A percentile compares a stretch with the other conserved stretches of the same genome.
phyloP scores from a whole-genome alignment of 768 basidiomycete genomes.

The Hericium rajendrae region DNA sequence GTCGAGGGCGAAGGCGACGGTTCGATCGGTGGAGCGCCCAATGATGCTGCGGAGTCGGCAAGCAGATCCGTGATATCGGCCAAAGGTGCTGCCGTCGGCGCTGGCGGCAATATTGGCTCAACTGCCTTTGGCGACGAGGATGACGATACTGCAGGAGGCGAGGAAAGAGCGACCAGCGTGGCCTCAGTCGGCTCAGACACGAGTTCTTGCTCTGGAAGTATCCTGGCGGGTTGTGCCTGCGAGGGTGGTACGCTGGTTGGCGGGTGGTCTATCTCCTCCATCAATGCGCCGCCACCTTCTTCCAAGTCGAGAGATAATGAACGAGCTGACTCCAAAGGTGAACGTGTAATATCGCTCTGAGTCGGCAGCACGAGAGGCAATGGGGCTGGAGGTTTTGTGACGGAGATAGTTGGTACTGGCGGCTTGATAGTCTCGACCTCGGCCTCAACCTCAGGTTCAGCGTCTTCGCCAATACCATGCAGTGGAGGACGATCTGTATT shows the following conservation, averaged over 20 bases:
- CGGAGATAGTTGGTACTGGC: constrained; percentile 43
- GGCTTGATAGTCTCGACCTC: constrained; percentile 9
- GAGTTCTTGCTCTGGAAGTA: background rate
- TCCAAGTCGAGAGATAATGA: constrained; percentile 20
- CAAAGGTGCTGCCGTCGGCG: background rate
- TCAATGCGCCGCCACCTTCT: constrained; percentile 11
- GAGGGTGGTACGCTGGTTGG: background rate
- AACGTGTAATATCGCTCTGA: constrained; percentile 47
- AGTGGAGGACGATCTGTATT: constrained; percentile 7
- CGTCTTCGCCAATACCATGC: constrained; percentile 6
- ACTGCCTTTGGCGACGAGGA: background rate
- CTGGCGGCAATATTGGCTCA: background rate
- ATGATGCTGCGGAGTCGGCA: constrained; percentile 29
- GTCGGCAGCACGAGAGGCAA: constrained; percentile 63
- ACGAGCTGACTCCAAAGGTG: constrained; percentile 25
- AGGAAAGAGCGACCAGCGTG: background rate
- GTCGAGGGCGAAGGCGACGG: constrained; percentile 24
- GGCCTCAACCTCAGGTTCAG: background rate
- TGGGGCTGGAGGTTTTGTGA: constrained; percentile 66
- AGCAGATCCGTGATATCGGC: constrained; percentile 41
- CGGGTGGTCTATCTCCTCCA: constrained; percentile 11
- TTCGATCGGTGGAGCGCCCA: constrained; percentile 21
- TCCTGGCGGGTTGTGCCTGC: background rate
- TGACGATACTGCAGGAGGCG: constrained; percentile 12
- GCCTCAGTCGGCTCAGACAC: background rate